Base-by-base conservation (phyloP, 2,329 filamentous ascomycete genomes). In the Grosmannia huntii region DNA sequence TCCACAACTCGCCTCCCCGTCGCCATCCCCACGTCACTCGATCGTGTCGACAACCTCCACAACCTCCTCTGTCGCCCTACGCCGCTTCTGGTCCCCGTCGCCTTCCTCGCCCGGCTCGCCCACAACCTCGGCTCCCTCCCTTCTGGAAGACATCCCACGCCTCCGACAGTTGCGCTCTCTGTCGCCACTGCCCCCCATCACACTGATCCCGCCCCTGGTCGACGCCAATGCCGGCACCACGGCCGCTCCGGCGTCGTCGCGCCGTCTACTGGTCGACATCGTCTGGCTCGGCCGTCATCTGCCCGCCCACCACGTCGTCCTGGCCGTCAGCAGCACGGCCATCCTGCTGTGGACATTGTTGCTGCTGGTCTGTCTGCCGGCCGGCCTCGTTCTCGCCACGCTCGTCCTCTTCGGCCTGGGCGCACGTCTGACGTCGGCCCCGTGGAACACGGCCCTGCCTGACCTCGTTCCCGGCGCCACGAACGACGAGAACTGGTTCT, bases 201-300 rank as follows among this genome's bases (percentile, higher is more conserved):
- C 66, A 0, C 72, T 69, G 61, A 67, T 71, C 54, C 69, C 70
- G 19, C 66, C 70, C 0, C 64, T 72, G 7, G 68, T 69, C 59
- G 70, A 72, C 55, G 67, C 68, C 3, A 67, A 69, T 0, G 69
- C 67, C 56, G 69, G 70, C 14, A 72, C 69, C 59, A 1, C 23
- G 48, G 23, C 46, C n/a, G 55, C 21, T 21, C 7, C 46, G 1
- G 31, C 21, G 14, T n/a, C 46, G 21, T 23, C 41, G 4, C 25
- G 5, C 10, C 0, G 12, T 27, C 31, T 33, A 9, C 31, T 33
- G 5, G 41, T 54, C 16, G 62, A 62, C 31, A 11, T 63, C 19
- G 52, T 25, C 25, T 60, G 59, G 56, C 33, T 63, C 5, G 41
- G 23, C 1, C 16, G 10, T 10, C n/a, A 28, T 12, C 51, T 36